Conservation (phyloP, 495 filamentous ascomycete species). For the Penicillium maclennaniae region DNA sequence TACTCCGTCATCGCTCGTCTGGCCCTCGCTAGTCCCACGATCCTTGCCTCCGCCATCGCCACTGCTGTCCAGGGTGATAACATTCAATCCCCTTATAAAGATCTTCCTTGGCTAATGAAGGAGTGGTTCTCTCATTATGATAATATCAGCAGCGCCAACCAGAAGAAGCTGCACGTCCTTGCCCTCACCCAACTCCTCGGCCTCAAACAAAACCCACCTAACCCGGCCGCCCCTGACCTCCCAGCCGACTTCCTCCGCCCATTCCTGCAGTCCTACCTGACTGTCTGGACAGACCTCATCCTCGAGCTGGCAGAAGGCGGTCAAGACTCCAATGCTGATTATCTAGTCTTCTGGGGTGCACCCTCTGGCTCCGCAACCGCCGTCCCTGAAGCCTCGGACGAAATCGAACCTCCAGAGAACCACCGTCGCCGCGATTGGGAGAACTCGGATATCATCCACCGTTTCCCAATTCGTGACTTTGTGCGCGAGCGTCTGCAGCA, state of each 20-base stretch:
- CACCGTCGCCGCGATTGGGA: constrained; percentile 53
- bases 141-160: constrained; percentile 66
- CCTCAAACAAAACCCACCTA: constrained; percentile 48
- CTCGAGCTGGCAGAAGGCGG: constrained; percentile 53
- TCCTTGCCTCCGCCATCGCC: constrained; percentile 56
- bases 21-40: constrained; percentile 60
- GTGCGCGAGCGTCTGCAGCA: constrained; percentile 62
- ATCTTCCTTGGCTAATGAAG: constrained; percentile 64
- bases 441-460: constrained; percentile 65
- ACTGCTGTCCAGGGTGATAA: constrained; percentile 19
- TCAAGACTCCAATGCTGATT: constrained; percentile 41
- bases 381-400: constrained; percentile 27
- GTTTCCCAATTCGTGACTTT: constrained; percentile 64
- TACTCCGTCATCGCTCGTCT: constrained; percentile 79
- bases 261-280: constrained; percentile 62
- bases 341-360: constrained; percentile 53
- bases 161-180: constrained; percentile 77
- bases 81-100: constrained; percentile 35
- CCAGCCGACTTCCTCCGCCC: constrained; percentile 52
- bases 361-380: constrained; percentile 25
- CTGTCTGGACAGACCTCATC: constrained; percentile 66
- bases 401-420: constrained; percentile 62
- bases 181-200: constrained; percentile 78
- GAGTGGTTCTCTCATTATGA: constrained; percentile 92
- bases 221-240: constrained; percentile 22